Conservation (phyloP, 192 early-diverging fungal species). For the Coemansia sp. region DNA sequence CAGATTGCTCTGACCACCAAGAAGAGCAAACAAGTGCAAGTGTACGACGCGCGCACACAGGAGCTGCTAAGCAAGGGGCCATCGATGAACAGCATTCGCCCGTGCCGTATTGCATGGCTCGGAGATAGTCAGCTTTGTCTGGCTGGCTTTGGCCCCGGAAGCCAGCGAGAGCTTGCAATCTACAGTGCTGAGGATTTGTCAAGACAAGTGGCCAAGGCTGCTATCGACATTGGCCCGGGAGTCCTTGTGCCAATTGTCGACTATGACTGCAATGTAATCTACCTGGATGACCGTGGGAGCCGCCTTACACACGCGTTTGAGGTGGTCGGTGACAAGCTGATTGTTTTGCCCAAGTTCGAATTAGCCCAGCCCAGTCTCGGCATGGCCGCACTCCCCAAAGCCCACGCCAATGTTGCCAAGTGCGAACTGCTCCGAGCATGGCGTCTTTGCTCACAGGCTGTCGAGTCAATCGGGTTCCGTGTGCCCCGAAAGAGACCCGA, state of each 20-base stretch:
- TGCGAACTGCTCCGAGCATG: constrained; percentile 76
- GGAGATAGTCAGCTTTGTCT: constrained; percentile 59
- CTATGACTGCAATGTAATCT: constrained; percentile 68
- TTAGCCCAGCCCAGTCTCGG: constrained; percentile 67
- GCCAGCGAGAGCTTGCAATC: constrained; percentile 71
- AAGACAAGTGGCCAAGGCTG: constrained; percentile 46
- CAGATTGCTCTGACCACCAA: constrained; percentile 67
- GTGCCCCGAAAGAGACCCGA: constrained; percentile 85
- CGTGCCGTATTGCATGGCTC: constrained; percentile 72
- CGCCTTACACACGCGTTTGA: constrained; percentile 77
- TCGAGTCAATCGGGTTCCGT: constrained; percentile 75
- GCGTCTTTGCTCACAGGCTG: constrained; percentile 66
- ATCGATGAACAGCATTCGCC: constrained; percentile 69
- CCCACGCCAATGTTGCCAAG: constrained; percentile 62
- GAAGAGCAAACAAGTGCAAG: constrained; percentile 67
- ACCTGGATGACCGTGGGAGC: constrained; percentile 79
- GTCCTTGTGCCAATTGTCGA: constrained; percentile 74
- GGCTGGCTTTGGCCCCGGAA: constrained; percentile 77
- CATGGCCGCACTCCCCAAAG: constrained; percentile 75
- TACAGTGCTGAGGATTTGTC: constrained; percentile 54
- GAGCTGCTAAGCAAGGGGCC: constrained; percentile 63
- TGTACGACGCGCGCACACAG: constrained; percentile 68
- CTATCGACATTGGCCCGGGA: constrained; percentile 78
- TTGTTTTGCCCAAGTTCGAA: constrained; percentile 67
- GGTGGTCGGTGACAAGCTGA: constrained; percentile 53